Evolutionary conservation across 352 stramenopile species (phyloP), one percentile per base, ranked within the genome.

Genomic region (Phytophthora sp.): DNA sequence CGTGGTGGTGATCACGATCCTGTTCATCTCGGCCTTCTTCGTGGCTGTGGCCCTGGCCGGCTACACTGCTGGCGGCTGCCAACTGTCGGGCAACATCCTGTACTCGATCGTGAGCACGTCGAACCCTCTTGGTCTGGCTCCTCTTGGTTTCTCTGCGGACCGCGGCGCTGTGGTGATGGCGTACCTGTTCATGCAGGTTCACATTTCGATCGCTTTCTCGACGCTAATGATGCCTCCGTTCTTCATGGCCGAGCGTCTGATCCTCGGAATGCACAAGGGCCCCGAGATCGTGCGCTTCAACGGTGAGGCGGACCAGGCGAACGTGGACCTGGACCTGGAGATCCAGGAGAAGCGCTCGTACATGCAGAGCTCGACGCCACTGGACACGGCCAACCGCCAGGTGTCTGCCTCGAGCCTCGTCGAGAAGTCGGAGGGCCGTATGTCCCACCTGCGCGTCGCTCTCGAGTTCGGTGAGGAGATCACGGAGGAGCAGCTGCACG

Each of bases 71-170:
- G 59, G 78, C 13, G 74, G 74, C 30, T 79, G 74, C 57, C 73
- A 82, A 62, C 73, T 82, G 17, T 72, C 72, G 34, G 68, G 72
- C 43, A 83, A 86, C 62, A 64, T 87, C 26, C 62, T 87, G 46
- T 87, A 82, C 66, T 67, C 76, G 18, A 68, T 76, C 53, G 78
- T 83, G 49, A 54, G 54, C 58, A 68, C 55, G 2, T 30, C 32
- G 15, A 32, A 54, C 15, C 45, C 35, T 0, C 70, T 62, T 1
- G 59, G 58, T 0, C n/a, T 84, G 10, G 64, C 64, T 1, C 53
- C 50, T 20, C 60, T 85, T 15, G 78, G 78, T 26, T 85, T 88
- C 58, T 30, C 31, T 2, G 31, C 64, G 4, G 55, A 79, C 74
- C 38, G 63, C 34, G 77, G 77, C 27, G 60, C 54, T 28, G 65